Evolutionary conservation across 345 rosid species (phyloP).

Genomic region (Cardiospermum halicacabum): DNA sequence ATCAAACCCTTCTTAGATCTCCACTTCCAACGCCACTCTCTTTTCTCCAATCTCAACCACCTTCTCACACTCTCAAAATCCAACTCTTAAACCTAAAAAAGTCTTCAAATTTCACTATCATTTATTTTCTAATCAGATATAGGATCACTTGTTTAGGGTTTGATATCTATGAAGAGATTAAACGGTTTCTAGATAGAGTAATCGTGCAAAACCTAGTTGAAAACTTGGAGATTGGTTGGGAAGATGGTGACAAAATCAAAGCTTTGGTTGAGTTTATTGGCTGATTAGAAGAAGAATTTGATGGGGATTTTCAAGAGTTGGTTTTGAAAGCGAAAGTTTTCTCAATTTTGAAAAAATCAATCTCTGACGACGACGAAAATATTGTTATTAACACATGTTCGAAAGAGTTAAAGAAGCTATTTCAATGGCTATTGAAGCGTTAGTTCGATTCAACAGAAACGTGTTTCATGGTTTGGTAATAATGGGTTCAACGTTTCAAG

Average conservation of each 20-base stretch:
- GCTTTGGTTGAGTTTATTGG: conserved; percentile 34
- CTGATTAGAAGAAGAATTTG: conserved; percentile 41
- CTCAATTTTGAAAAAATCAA: conserved; percentile 28
- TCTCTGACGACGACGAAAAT: conserved; percentile 34
- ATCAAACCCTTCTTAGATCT: too few relatives aligned
- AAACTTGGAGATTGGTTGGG: conserved; percentile 14
- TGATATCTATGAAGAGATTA: conserved; percentile 35
- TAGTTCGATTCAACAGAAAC: conserved; percentile 47
- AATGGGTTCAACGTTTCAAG: conserved; percentile 42
- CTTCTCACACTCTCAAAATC: too few relatives aligned
- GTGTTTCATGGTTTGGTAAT: conserved; percentile 58
- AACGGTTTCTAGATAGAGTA: conserved; percentile 27
- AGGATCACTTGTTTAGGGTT: too few relatives aligned
- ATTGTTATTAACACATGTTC: too few relatives aligned
- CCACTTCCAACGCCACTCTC: too few relatives aligned
- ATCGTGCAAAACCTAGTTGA: conserved; percentile 25
- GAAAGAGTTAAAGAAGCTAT: conserved; percentile 25
- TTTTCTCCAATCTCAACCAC: too few relatives aligned
- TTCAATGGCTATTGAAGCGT: conserved; percentile 28
- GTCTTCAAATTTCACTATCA: too few relatives aligned
- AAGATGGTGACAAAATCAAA: conserved; percentile 34
- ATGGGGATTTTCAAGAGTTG: conserved; percentile 45
- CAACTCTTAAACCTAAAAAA: too few relatives aligned
- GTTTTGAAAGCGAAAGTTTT: conserved; percentile 42
- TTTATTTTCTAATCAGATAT: too few relatives aligned